A percentile compares a stretch with the other conserved stretches of the same genome.
Evolutionary conservation across 1,284 basidiomycete species (phyloP).

Genomic region (Boletus holoroseus): DNA sequence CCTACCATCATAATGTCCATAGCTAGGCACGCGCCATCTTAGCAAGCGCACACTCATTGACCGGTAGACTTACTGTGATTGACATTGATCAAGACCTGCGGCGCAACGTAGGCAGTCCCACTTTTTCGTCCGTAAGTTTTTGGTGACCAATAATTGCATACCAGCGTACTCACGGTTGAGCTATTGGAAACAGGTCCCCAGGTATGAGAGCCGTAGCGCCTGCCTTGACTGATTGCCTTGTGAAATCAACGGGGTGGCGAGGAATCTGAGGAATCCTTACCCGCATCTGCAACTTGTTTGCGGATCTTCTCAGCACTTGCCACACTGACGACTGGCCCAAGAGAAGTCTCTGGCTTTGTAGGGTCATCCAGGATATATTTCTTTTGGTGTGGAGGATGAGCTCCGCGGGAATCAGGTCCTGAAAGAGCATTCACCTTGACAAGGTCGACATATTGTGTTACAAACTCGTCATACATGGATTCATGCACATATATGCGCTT

Average conservation of each 20-base stretch:
- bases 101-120: slow-evolving; percentile 81
- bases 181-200: slow-evolving; percentile 63
- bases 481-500: slow-evolving; percentile 94
- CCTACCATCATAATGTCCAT: slow-evolving; percentile 90
- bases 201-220: slow-evolving; percentile 79
- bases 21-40: slow-evolving; percentile 37
- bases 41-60: slow-evolving; percentile 3
- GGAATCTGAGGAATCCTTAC: slow-evolving; percentile 34
- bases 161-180: slow-evolving; percentile 52
- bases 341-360: slow-evolving; percentile 61
- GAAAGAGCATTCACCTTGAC: slow-evolving; percentile 51
- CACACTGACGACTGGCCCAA: slow-evolving; percentile 89
- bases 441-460: slow-evolving; percentile 67
- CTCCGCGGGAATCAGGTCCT: neutral
- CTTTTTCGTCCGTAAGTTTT: slow-evolving; percentile 33
- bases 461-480: slow-evolving; percentile 74
- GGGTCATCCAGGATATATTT: slow-evolving; percentile 85
- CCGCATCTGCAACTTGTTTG: slow-evolving; percentile 80
- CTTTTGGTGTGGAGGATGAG: slow-evolving; percentile 33
- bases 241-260: neutral
- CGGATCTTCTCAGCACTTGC: slow-evolving; percentile 80
- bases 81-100: slow-evolving; percentile 84
- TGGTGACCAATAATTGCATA: neutral
- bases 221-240: slow-evolving; percentile 47
- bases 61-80: slow-evolving; percentile 61